Base-by-base conservation (phyloP, 345 rosid genomes). In the Eutrema japonicum region DNA sequence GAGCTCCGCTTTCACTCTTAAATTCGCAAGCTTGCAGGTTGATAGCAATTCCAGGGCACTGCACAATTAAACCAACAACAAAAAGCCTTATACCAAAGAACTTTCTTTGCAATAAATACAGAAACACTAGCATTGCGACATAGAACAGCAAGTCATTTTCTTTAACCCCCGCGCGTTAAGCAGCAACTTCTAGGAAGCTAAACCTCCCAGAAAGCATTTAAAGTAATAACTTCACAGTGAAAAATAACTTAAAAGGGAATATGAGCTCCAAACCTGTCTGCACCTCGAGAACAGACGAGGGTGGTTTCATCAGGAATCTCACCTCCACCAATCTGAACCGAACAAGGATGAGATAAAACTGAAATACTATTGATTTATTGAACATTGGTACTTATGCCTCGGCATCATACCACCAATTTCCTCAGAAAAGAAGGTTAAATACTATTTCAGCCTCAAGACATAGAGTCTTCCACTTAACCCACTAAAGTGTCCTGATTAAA, bases 11-110 rank as follows among this genome's bases (percentile, higher is more conserved):
- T 81, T 87, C 74, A 95, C 92, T 0, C 94, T 92, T 73, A 95
- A 70, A 83, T 95, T 95, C 0, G 88, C 70, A 57, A 95, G 78
- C 79, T 95, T 91, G 87, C 97, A 91, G 26, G 94, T 84, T 8
- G 98, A 85, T 48, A 83, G 75, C 80, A 91, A 80, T 79, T 92
- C 97, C 86, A 95, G 30, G 8, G 97, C 97, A 80, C 97, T 92
- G 92, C 83, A 68, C 76, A 57, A 50, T 2, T 12, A 71, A 71
- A 42, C 66, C 76, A 77, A 65, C 75, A 70, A 70, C 55, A 63
- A 56, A 66, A 65, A 77, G 66, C 71, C 55, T 62, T 77, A 70
- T 77, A 77, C 80, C 80, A 64, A 77, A 33, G 76, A 32, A 18
- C 5, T 64, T 42, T 56, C 14, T 32, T 11, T 38, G 59, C 13